Conservation (phyloP, 225 moss, liverwort and hornwort species). For the Sphagnum contortum region DNA sequence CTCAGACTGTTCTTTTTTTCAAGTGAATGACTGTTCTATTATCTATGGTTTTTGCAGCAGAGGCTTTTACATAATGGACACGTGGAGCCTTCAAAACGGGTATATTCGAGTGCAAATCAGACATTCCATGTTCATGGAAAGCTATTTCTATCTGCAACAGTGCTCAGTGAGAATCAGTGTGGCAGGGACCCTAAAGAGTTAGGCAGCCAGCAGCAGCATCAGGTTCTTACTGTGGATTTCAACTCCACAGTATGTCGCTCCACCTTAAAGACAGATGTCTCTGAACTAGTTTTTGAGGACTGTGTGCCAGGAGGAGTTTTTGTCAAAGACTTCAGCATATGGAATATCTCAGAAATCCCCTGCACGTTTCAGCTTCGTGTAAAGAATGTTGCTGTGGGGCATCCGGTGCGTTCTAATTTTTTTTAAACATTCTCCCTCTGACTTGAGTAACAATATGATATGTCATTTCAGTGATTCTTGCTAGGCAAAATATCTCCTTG, state of each 20-base stretch:
- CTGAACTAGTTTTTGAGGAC: constrained; percentile 84
- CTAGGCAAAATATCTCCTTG: too few relatives aligned
- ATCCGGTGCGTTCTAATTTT: constrained; percentile 41
- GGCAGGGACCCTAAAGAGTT: constrained; percentile 11
- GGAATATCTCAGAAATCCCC: constrained; percentile 86
- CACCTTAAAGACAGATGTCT: constrained; percentile 77
- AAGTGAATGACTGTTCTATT: too few relatives aligned
- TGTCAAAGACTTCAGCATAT: constrained; percentile 88
- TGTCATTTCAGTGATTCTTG: too few relatives aligned
- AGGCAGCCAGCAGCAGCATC: constrained; percentile 20
- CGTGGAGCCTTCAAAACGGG: constrained; percentile 40
- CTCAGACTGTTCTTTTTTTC: too few relatives aligned
- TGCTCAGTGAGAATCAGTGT: constrained; percentile 39
- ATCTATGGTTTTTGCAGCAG: constrained; percentile 13
- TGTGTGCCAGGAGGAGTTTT: constrained; percentile 93
- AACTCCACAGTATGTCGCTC: constrained; percentile 75
- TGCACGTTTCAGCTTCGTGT: constrained; percentile 78
- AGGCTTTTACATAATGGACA: constrained; percentile 38
- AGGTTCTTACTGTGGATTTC: constrained; percentile 59
- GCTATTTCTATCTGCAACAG: constrained; percentile 58
- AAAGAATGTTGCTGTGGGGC: constrained; percentile 55
- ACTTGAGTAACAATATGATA: too few relatives aligned
- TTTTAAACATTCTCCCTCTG: neutral
- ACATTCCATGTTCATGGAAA: constrained; percentile 69
- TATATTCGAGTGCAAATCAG: constrained; percentile 43